Base-by-base conservation (phyloP, 805 yeast genomes). In the Sungouiozyma intestinalis region DNA sequence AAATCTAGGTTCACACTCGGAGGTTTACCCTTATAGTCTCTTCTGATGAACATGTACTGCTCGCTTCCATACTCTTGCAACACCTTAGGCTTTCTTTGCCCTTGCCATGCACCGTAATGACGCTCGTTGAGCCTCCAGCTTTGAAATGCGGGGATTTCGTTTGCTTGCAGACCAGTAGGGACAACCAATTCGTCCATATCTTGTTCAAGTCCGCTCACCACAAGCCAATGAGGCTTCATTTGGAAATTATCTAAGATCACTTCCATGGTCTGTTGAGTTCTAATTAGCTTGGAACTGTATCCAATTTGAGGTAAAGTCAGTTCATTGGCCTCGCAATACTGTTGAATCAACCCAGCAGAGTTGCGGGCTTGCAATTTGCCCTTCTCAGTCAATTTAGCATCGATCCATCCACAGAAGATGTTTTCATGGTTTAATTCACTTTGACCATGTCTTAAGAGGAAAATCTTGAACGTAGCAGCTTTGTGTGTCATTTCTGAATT, bases 401-500 rank as follows among this genome's bases (percentile, higher is more conserved):
- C 90, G 24, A 81, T 77, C 94, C 94, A 84, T 16, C 94, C 94
- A 60, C 92, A 82, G 64, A 84, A 84, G 49, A 76, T 68, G 63
- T 81, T 77, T 55, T 74, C 74, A 58, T 80, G 77, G 59, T 84
- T 84, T 77, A 85, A 77, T 55, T 77, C 79, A 55, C 87, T 79
- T 60, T 84, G 84, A 3, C 94, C 94, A 68, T 84, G 94, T 64
- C 94, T 76, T 41, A 83, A 71, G 45, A 83, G 42, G 38, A 58
- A 51, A 4, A 62, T 43, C 38, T 55, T 62, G 34, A 58, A 55
- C 1, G 58, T 58, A 6, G 35, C 39, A 20, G 42, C 38, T 16
- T 46, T 37, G n/a, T n/a, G n/a, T 36, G 29, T 41, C n/a, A 14
- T 16, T 33, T 15, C 8, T 7, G 13, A 33, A 33, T 8, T 33